Base-by-base conservation (phyloP, 306 rosid genomes). In the Prunus mume region DNA sequence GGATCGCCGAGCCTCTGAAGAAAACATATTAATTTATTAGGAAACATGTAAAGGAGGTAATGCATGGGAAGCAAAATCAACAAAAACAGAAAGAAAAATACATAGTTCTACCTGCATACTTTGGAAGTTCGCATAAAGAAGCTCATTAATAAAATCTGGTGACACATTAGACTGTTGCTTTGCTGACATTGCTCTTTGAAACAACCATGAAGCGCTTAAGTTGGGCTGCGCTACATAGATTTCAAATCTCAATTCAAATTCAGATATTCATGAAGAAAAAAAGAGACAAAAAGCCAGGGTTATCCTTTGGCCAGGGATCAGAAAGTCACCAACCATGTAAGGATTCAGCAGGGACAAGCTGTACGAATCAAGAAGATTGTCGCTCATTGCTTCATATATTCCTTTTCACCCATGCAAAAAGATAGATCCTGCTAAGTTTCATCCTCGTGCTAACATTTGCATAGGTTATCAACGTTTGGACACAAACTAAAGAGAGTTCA, bases 181-280 rank as follows among this genome's bases (percentile, higher is more conserved):
- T 47, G 96, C 98, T 32, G 97, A 92, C 98, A 95, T 95, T 79
- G 97, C 98, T 84, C 93, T 95, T 90, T 95, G 98, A 84, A 95
- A 95, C 86, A 95, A 83, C 98, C 98, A 95, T 58, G 98, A 90
- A 83, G 97, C 81, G 74, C 97, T 92, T 84, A 92, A 85, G 80
- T 92, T 95, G 55, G 98, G 98, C 97, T 95, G 92, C 83, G 82
- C 69, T 63, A 74, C 30, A 68, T 65, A 79, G 41, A 76, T 78
- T 19, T 18, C 32, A 24, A 79, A 69, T 38, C 43, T 20, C 17
- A 22, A 56, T 9, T 84, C 79, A 70, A 76, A 69, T 77, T 78
- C 76, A 51, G 32, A 65, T 46, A 43, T 9, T 73, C 41, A 72
- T 78, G 58, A 28, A 46, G 71, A 67, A 78, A 79, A 49, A 6